A percentile compares a stretch with the other conserved stretches of the same genome.
Evolutionary conservation across 2,329 filamentous ascomycete species (phyloP).

Genomic region (Fusarium kyushuense): DNA sequence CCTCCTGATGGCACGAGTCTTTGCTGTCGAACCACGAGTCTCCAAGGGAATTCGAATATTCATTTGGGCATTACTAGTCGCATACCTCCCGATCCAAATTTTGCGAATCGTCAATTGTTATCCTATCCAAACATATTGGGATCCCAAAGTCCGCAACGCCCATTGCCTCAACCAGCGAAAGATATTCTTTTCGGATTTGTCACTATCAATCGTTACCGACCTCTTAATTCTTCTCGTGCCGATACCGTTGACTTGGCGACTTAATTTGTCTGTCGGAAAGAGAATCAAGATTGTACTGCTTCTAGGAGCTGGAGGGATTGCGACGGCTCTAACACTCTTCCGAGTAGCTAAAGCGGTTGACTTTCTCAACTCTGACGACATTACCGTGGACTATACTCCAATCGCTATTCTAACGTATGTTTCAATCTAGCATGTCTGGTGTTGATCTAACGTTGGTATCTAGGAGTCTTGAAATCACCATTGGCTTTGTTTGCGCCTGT

Average conservation of each 20-base stretch:
- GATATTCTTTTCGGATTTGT: constrained; percentile 39
- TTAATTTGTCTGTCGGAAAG: constrained; percentile 32
- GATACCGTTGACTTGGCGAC: constrained; percentile 34
- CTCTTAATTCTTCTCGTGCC: constrained; percentile 37
- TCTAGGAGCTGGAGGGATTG: constrained; percentile 38
- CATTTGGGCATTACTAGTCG: constrained; percentile 32
- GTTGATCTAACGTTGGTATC: background rate
- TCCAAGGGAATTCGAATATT: constrained; percentile 35
- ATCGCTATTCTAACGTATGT: constrained; percentile 41
- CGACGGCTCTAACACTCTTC: constrained; percentile 37
- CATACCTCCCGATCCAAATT: constrained; percentile 42
- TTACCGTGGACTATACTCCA: constrained; percentile 35
- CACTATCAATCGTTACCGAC: constrained; percentile 36
- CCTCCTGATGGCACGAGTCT: constrained; percentile 42
- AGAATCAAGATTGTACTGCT: constrained; percentile 42
- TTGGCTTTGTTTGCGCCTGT: constrained; percentile 44
- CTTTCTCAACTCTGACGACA: constrained; percentile 39
- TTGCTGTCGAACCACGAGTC: constrained; percentile 32
- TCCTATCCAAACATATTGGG: constrained; percentile 58
- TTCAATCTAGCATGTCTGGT: background rate
- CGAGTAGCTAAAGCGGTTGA: constrained; percentile 15
- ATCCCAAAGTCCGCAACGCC: constrained; percentile 35
- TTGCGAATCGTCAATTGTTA: constrained; percentile 58
- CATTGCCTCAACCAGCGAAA: constrained; percentile 54
- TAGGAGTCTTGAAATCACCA: constrained; percentile 36